Evolutionary conservation across 805 yeast species (phyloP), one percentile per base, ranked within the genome.

Genomic region (Monosporozyma servazzii): DNA sequence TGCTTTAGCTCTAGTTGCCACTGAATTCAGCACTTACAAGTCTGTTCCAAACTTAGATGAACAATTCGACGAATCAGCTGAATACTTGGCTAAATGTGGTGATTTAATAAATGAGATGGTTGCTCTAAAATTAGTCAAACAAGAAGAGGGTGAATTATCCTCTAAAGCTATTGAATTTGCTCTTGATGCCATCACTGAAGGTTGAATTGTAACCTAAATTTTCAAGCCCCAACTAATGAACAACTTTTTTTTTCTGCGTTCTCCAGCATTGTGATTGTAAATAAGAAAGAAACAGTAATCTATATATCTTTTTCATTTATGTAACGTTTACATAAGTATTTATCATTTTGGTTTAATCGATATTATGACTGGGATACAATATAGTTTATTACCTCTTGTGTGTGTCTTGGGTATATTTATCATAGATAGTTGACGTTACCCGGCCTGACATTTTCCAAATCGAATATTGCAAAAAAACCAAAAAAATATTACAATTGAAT

Each of bases 21-120:
- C 63, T 3, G 65, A 62, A 52, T 66, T 66, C 45, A 60, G 54
- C 39, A 58, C 67, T 25, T 60, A 57, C 42, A 64, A 64, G 49
- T 53, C 59, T n/a, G 53, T 62, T 39, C 61, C 66, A 11, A 59
- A 59, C 27, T 52, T 66, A 18, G 64, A 62, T 18, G 66, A 61
- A 47, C 67, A 64, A 52, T 60, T 66, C 49, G 46, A 46, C 17
- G 47, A 56, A 18, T 62, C 68, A 15, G 51, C 57, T 4, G 45
- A 48, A 21, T 64, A 52, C 29, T 50, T 64, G 40, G 51, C 54
- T 11, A 62, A 62, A 49, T 53, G 60, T 30, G 52, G 54, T 1
- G 47, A 36, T 18, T 54, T 65, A 10, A 44, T 60, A 7, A 49
- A 52, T 1, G 57, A 54, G 47, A 31, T 64, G 47, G 58, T 58